phyloP scores from a whole-genome alignment of 352 stramenopile species.

The Phytophthora cactorum region DNA sequence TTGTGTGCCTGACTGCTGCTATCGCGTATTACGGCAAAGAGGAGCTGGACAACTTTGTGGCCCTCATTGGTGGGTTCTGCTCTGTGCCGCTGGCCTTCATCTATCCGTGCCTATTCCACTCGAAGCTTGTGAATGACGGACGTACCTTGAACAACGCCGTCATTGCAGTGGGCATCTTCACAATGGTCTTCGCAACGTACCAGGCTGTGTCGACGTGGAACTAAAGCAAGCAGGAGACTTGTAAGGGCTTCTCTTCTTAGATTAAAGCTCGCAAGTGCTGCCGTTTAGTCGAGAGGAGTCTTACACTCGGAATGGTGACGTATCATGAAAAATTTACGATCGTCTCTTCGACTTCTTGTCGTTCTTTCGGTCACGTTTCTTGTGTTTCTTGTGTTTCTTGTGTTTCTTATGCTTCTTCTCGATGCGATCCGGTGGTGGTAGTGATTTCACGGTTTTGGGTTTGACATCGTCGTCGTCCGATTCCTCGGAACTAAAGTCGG shows the following conservation, averaged over 20 bases:
- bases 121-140: slow-evolving; percentile 51
- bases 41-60: slow-evolving; percentile 74
- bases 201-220: slow-evolving; percentile 59
- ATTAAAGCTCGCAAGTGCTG: slow-evolving; percentile 31
- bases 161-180: slow-evolving; percentile 57
- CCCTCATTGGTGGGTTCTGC: slow-evolving; percentile 76
- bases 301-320: slow-evolving; percentile 7
- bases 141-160: slow-evolving; percentile 51
- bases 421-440: not conserved
- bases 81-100: slow-evolving; percentile 77
- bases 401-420: slow-evolving; percentile 37
- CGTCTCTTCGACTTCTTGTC: slow-evolving; percentile 25
- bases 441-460: not conserved
- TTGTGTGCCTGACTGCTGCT: slow-evolving; percentile 67
- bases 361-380: slow-evolving; percentile 37
- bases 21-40: slow-evolving; percentile 73
- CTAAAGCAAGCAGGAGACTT: slow-evolving; percentile 29
- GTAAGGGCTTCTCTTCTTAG: slow-evolving; percentile 22
- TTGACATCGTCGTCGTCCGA: slow-evolving; percentile 55
- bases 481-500: slow-evolving; percentile 51
- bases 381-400: slow-evolving; percentile 46
- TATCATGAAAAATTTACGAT: slow-evolving; percentile 18
- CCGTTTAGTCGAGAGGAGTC: slow-evolving; percentile 27
- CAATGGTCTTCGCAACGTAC: slow-evolving; percentile 69
- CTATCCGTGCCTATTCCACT: slow-evolving; percentile 77